These are phyloP conservation scores for Pythium insidiosum DNA, from an alignment of 352 stramenopile genomes.

Conservation along the genomic window DNA sequence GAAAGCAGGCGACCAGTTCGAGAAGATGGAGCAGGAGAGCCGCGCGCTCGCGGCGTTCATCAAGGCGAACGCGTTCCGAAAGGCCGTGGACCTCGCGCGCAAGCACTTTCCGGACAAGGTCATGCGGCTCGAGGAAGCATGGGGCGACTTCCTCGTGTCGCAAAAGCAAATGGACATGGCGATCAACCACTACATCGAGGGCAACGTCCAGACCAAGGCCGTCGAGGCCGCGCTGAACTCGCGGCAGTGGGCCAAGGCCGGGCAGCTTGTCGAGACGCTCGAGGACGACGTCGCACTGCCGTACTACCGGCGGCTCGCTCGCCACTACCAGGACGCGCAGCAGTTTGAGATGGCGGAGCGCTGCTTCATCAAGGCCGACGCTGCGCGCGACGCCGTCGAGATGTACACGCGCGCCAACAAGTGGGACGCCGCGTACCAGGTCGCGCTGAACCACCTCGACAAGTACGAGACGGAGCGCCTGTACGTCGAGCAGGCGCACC, in stretches of 20 bases:
- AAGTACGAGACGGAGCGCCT: slow-evolving; percentile 88
- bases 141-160: slow-evolving; percentile 90
- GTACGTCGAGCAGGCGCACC: slow-evolving; percentile 91
- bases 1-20: slow-evolving; percentile 92
- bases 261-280: slow-evolving; percentile 88
- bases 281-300: slow-evolving; percentile 86
- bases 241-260: slow-evolving; percentile 90
- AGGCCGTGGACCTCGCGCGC: slow-evolving; percentile 89
- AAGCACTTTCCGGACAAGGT: slow-evolving; percentile 88
- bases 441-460: slow-evolving; percentile 89
- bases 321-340: slow-evolving; percentile 87
- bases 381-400: slow-evolving; percentile 85
- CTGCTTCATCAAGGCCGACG: slow-evolving; percentile 90
- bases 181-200: slow-evolving; percentile 96
- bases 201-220: slow-evolving; percentile 87
- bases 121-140: slow-evolving; percentile 87
- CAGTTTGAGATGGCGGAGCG: slow-evolving; percentile 84
- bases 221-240: slow-evolving; percentile 90
- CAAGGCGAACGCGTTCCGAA: slow-evolving; percentile 89
- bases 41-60: slow-evolving; percentile 89
- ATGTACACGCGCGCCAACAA: slow-evolving; percentile 93
- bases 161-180: slow-evolving; percentile 95
- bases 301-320: slow-evolving; percentile 85
- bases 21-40: slow-evolving; percentile 89
- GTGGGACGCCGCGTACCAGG: slow-evolving; percentile 91